phyloP scores from a whole-genome alignment of 83 land plant species.

The Thuja plicata region DNA sequence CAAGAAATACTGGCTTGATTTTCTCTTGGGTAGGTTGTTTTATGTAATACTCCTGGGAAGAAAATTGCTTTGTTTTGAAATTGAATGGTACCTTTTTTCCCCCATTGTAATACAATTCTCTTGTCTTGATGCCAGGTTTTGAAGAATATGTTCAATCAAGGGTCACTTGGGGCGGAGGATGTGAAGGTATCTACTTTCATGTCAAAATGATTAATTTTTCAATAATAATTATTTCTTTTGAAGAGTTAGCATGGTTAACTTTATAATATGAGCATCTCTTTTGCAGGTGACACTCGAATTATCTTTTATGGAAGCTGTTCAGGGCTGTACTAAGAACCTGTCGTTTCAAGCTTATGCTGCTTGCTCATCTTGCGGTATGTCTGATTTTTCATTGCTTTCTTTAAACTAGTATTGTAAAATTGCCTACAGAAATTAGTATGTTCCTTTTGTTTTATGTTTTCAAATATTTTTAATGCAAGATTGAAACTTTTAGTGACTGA shows the following conservation, averaged over 20 bases:
- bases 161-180: slow-evolving; percentile 43
- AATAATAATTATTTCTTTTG: not conserved
- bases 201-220: not conserved
- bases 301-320: slow-evolving; percentile 98
- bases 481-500: not conserved
- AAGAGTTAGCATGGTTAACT: not conserved
- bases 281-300: slow-evolving; percentile 69
- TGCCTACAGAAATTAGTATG: not conserved
- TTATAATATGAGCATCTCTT: not conserved
- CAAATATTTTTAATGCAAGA: not conserved
- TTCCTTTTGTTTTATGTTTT: not conserved
- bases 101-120: not conserved
- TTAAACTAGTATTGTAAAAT: not conserved
- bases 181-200: slow-evolving; percentile 40
- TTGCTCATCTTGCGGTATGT: slow-evolving; percentile 85
- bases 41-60: not conserved
- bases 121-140: slow-evolving; percentile 44
- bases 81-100: not conserved
- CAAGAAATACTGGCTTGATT: not conserved
- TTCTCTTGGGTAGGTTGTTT: not conserved
- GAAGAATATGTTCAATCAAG: slow-evolving; percentile 31
- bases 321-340: slow-evolving; percentile 80
- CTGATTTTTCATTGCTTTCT: not conserved
- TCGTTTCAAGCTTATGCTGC: slow-evolving; percentile 57
- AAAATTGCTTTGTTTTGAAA: not conserved